Conservation (phyloP, 163 green algal genomes). For the Prototheca stagnorum region DNA sequence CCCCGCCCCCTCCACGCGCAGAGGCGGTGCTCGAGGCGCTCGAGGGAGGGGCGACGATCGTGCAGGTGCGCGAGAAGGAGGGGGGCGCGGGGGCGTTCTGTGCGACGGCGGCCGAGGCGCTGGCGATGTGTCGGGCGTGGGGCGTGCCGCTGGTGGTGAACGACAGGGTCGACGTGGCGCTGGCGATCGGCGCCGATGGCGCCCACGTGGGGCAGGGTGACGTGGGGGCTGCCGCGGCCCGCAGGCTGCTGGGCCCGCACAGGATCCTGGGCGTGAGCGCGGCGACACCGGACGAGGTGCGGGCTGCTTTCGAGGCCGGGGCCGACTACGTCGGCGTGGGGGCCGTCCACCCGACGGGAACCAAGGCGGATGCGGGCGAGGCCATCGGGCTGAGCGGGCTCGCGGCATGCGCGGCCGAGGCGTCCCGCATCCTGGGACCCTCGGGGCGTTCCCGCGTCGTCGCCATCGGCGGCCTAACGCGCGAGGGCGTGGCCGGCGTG, state of each 20-base stretch:
- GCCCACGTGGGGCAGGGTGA: slow-evolving; percentile 52
- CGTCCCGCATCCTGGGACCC: too few species aligned
- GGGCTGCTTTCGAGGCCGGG: slow-evolving; percentile 43
- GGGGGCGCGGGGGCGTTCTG: slow-evolving; percentile 46
- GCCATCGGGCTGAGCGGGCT: neutral
- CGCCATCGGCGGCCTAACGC: slow-evolving; percentile 73
- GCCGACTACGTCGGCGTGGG: slow-evolving; percentile 81
- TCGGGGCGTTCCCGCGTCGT: too few species aligned
- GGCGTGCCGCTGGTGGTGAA: slow-evolving; percentile 81
- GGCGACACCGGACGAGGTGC: slow-evolving; percentile 42
- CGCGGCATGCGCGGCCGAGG: slow-evolving; percentile 1
- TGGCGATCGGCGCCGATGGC: slow-evolving; percentile 51
- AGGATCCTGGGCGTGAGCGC: slow-evolving; percentile 74
- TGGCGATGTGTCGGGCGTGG: slow-evolving; percentile 16
- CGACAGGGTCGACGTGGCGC: slow-evolving; percentile 79
- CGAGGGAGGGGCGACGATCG: slow-evolving; percentile 61
- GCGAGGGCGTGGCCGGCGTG: slow-evolving; percentile 31
- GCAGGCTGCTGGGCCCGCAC: slow-evolving; percentile 48
- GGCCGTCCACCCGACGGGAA: slow-evolving; percentile 57
- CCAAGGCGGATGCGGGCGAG: slow-evolving; percentile 46
- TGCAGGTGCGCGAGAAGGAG: slow-evolving; percentile 82
- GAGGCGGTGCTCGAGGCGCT: slow-evolving; percentile 54
- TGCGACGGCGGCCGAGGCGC: slow-evolving; percentile 11
- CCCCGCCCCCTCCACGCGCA: too few species aligned
- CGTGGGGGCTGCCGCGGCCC: slow-evolving; percentile 26